These are phyloP conservation scores for Mrakia frigida DNA, from an alignment of 768 basidiomycete genomes.

Conservation along the genomic window DNA sequence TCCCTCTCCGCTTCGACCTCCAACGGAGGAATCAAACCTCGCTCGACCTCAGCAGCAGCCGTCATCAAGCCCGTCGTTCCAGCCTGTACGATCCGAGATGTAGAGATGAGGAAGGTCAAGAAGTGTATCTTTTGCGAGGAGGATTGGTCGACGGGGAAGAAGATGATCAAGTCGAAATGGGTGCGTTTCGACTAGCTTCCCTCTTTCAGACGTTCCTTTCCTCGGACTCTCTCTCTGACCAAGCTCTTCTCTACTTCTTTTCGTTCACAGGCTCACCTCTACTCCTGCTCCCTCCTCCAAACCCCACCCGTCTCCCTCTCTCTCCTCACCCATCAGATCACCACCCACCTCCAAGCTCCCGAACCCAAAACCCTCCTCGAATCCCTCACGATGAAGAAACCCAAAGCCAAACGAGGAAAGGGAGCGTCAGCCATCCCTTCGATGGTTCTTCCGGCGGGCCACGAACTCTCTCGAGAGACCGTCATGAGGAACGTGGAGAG, in stretches of 20 bases:
- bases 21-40: neutral
- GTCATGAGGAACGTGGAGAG: constrained; percentile 14
- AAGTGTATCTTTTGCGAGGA: constrained; percentile 15
- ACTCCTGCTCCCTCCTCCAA: neutral
- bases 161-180: constrained; percentile 13
- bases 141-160: constrained; percentile 18
- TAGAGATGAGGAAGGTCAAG: constrained; percentile 12
- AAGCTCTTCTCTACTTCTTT: neutral
- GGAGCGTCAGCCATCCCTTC: neutral
- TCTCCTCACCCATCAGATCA: neutral
- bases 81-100: constrained; percentile 13
- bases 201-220: too few relatives aligned
- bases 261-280: constrained; percentile 3
- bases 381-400: constrained; percentile 19
- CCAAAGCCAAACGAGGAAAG: neutral
- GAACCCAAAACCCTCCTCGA: constrained; percentile 20
- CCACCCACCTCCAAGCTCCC: neutral
- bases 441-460: neutral
- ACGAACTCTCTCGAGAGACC: constrained; percentile 3
- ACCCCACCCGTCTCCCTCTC: neutral
- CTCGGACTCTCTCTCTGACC: neutral
- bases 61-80: neutral
- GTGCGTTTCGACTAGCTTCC: neutral
- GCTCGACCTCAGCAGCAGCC: too few relatives aligned
- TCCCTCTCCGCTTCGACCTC: neutral